Conservation (phyloP, 106 monocot genomes). For the Acanthochlamys bracteata region DNA sequence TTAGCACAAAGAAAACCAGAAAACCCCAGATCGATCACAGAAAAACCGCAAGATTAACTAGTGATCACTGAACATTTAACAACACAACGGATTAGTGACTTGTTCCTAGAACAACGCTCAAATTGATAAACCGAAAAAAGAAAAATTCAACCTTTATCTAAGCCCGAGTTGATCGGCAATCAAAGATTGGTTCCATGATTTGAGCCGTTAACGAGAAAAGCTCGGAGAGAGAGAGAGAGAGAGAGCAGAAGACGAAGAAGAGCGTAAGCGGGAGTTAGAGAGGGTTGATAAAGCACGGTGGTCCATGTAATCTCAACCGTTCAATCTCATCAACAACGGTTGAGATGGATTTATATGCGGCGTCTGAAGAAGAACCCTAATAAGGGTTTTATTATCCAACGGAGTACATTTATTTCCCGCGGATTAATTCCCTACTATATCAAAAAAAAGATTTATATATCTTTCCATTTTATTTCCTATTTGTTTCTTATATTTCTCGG, state of each 20-base stretch:
- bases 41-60: neutral
- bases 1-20: neutral
- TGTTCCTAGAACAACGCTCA: neutral
- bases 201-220: neutral
- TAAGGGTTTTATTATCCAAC: too few relatives aligned
- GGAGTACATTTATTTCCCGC: too few relatives aligned
- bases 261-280: neutral
- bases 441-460: too few relatives aligned
- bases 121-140: neutral
- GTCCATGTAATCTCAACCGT: slow-evolving; percentile 1
- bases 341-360: neutral
- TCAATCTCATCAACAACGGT: slow-evolving; percentile 7
- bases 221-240: neutral
- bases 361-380: too few relatives aligned
- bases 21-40: too few relatives aligned
- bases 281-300: slow-evolving; percentile 15
- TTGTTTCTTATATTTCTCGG: too few relatives aligned
- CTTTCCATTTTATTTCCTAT: too few relatives aligned
- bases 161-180: slow-evolving; percentile 7
- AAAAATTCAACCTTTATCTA: neutral
- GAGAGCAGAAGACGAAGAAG: neutral
- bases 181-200: slow-evolving; percentile 18
- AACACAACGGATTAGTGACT: neutral
- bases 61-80: neutral
- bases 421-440: too few relatives aligned